Conservation (phyloP, 495 filamentous ascomycete species). For the Podospora pseudopauciseta region DNA sequence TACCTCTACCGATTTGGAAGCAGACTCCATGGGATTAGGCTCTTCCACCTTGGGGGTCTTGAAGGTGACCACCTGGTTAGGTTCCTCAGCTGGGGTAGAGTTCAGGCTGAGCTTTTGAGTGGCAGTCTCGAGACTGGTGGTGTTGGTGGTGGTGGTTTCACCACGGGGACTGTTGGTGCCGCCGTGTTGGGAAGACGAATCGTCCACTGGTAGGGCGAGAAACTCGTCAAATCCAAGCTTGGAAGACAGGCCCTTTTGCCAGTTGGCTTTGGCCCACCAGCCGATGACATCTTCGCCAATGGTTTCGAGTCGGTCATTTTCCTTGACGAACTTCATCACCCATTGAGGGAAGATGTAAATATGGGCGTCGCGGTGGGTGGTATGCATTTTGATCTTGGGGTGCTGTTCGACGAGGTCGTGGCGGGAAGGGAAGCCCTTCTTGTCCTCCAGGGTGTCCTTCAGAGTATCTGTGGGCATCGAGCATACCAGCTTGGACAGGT, state of each 20-base stretch:
- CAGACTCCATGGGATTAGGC: conserved; percentile 14
- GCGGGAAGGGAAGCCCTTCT: conserved; percentile 66
- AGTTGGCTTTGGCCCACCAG: conserved; percentile 90
- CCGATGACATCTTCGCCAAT: conserved; percentile 90
- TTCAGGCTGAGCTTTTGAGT: conserved; percentile 16
- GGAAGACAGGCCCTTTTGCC: conserved; percentile 74
- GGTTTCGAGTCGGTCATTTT: conserved; percentile 75
- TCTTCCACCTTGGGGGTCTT: conserved; percentile 2
- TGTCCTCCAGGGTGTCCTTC: conserved; percentile 70
- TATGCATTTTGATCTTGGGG: conserved; percentile 70
- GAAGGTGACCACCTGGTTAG: conserved; percentile 8
- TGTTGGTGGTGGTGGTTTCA: background rate
- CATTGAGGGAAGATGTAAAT: conserved; percentile 91
- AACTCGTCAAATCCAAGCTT: conserved; percentile 73
- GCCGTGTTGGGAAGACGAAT: conserved; percentile 19
- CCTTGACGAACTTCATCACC: conserved; percentile 75
- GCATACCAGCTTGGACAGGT: conserved; percentile 64
- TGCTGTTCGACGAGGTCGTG: conserved; percentile 68
- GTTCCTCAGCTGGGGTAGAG: conserved; percentile 31
- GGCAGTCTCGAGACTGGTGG: background rate
- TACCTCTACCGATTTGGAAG: conserved; percentile 46
- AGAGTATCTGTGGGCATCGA: conserved; percentile 79
- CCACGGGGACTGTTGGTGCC: conserved; percentile 9
- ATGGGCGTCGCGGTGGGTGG: conserved; percentile 80
- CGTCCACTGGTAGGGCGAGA: conserved; percentile 40